phyloP scores from a whole-genome alignment of 768 basidiomycete species.

The Trametes punicea region DNA sequence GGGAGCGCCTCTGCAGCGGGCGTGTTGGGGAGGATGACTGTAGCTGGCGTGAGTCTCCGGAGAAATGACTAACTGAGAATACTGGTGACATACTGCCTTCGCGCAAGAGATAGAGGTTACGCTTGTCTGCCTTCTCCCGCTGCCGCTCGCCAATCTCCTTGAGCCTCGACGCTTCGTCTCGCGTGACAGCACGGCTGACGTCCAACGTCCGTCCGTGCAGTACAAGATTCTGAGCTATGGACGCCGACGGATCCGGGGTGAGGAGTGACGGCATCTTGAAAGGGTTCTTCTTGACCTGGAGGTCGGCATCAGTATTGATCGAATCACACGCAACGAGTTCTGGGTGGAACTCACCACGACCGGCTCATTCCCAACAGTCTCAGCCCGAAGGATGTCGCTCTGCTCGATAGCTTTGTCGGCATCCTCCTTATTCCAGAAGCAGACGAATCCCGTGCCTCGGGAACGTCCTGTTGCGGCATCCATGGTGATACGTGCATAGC shows the following conservation, averaged over 20 bases:
- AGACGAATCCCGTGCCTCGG: conserved; percentile 93
- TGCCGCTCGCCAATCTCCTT: conserved; percentile 85
- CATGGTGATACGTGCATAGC: conserved; percentile 89
- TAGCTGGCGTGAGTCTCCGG: not conserved
- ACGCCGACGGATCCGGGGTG: conserved; percentile 89
- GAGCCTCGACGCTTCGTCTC: conserved; percentile 83
- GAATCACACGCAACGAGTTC: not conserved
- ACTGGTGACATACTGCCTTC: conserved; percentile 75
- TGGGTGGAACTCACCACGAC: conserved; percentile 28
- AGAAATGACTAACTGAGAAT: not conserved
- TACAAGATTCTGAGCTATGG: conserved; percentile 77
- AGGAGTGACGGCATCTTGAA: conserved; percentile 87
- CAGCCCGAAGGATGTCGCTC: conserved; percentile 65
- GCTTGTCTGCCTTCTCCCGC: conserved; percentile 88
- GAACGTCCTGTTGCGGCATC: conserved; percentile 83
- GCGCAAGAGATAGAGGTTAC: conserved; percentile 91
- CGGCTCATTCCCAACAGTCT: conserved; percentile 50
- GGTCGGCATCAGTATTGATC: not conserved
- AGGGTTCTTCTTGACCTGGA: conserved; percentile 71
- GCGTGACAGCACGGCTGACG: conserved; percentile 84
- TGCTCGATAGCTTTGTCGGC: conserved; percentile 84
- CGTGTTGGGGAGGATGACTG: conserved; percentile 89
- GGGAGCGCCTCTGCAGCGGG: conserved; percentile 72
- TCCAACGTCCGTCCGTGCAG: conserved; percentile 92
- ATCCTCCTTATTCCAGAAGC: conserved; percentile 92